Evolutionary conservation across 2,329 filamentous ascomycete genomes (phyloP), one percentile per base, ranked within the genome.

Genomic region (Metarhizium robertsii): DNA sequence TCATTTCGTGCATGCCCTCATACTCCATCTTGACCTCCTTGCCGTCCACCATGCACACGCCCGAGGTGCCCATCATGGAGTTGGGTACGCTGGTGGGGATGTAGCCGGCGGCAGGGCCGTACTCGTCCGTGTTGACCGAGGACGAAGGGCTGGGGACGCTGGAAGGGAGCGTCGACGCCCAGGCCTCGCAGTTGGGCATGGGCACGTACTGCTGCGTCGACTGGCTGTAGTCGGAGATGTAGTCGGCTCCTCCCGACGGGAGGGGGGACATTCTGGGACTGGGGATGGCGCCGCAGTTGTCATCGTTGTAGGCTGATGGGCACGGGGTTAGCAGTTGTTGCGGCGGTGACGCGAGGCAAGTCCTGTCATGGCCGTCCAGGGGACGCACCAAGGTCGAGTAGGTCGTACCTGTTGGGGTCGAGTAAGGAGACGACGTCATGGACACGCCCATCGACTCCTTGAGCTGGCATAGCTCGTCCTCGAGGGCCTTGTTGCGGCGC

Each of bases 81-180:
- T 73, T 64, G 16, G 77, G 76, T 20, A 76, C 72, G 59, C 76
- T 79, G 29, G 75, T 76, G 8, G 77, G 74, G 57, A 79, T 76
- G 63, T 79, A 80, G 58, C 61, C 67, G 32, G 63, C 61, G 51
- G 54, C 59, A 53, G 63, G 65, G 57, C 67, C 71, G 63, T 77
- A 78, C 52, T 80, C 77, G 52, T 79, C 76, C 51, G 71, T 69
- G 53, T 69, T 70, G 48, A 69, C 72, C 2, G 77, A 78, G 2
- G 78, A 79, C 3, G 75, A 73, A 18, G 78, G 78, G 63, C 77
- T 80, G 20, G 78, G 79, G 11, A 76, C 76, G 52, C 72, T 77
- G 51, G 77, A 78, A 29, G 75, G 67, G 7, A 78, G 68, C 14
- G 70, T 67, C 48, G 71, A 66, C 13, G 75, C 68, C 77, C 77